Conservation (phyloP, 768 basidiomycete genomes). For the Cyclocybe cylindracea region DNA sequence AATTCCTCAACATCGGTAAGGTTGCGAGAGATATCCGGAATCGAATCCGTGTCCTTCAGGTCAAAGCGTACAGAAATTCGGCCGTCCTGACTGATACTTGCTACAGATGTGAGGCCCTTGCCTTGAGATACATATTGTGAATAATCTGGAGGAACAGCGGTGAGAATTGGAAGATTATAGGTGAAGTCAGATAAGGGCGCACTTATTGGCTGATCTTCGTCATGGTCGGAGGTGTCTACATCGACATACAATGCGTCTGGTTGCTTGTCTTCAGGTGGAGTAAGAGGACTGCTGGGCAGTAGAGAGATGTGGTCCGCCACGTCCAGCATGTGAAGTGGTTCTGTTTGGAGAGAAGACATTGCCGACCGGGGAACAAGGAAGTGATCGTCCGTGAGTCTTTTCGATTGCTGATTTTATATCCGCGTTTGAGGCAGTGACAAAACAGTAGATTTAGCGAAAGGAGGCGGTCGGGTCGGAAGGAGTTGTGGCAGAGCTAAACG, state of each 20-base stretch:
- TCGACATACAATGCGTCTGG: not conserved
- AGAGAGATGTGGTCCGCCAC: not conserved
- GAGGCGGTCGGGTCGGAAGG: too few species aligned
- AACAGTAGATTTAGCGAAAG: too few species aligned
- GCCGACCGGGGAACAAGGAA: too few species aligned
- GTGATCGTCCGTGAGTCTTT: too few species aligned
- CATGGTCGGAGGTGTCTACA: not conserved
- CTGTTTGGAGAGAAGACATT: not conserved
- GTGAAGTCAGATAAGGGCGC: not conserved
- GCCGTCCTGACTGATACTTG: conserved; percentile 43
- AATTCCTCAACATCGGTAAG: conserved; percentile 53
- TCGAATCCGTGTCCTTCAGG: conserved; percentile 37
- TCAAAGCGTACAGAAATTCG: conserved; percentile 48
- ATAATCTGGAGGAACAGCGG: conserved; percentile 27
- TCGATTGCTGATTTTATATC: too few species aligned
- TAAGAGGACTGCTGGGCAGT: not conserved
- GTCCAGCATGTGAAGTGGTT: conserved; percentile 1
- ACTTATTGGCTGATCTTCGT: not conserved
- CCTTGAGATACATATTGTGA: conserved; percentile 39
- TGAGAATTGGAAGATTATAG: not conserved
- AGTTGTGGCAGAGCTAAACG: too few species aligned
- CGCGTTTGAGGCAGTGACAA: too few species aligned
- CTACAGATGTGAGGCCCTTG: conserved; percentile 42
- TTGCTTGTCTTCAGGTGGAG: not conserved
- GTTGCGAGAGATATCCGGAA: conserved; percentile 52